Base-by-base conservation (phyloP, 2,329 filamentous ascomycete genomes). In the Paramyrothecium sp. region DNA sequence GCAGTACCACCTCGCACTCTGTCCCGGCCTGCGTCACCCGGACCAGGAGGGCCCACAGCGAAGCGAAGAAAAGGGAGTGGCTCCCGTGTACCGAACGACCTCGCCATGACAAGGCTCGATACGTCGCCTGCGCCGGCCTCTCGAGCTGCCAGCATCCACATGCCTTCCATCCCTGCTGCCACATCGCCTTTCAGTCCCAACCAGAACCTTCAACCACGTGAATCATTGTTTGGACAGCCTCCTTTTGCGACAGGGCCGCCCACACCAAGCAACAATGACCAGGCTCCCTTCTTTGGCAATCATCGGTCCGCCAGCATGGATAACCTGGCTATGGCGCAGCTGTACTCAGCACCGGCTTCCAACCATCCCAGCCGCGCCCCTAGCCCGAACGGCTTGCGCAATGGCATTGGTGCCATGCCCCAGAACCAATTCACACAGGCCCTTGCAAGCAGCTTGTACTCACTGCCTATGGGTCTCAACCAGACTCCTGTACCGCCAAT, bases 41-140 rank as follows among this genome's bases (percentile, higher is more conserved):
- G 81, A 16, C 81, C 86, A 54, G 75, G 81, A 33, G 89, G 86
- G 1, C 89, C 89, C 2, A 80, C 81, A 34, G 82, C 85, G 48
- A 97, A 96, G 79, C 92, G 92, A 75, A 84, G 92, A 61, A 97
- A 96, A 72, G 87, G 89, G 7, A 92, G 88, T 70, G 82, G 82
- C 69, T 83, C 85, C 34, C 91, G 91, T 70, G 77, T 96, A 16
- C 90, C 91, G 1, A 86, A 83, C 19, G 87, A 85, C 17, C 74
- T 96, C 64, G 84, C 88, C 8, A 96, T 97, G 92, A 96, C 92
- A 2, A 86, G 86, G 56, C 78, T 95, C 38, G 90, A 95, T 63
- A 87, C 85, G 2, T 77, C 73, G 52, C 80, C 69, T 63, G 73
- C 72, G 59, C 74, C 68, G 56, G 62, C 60, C 61, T 70, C 68